phyloP scores from a whole-genome alignment of 1,284 basidiomycete genomes.

The Hymenochaete sp. region DNA sequence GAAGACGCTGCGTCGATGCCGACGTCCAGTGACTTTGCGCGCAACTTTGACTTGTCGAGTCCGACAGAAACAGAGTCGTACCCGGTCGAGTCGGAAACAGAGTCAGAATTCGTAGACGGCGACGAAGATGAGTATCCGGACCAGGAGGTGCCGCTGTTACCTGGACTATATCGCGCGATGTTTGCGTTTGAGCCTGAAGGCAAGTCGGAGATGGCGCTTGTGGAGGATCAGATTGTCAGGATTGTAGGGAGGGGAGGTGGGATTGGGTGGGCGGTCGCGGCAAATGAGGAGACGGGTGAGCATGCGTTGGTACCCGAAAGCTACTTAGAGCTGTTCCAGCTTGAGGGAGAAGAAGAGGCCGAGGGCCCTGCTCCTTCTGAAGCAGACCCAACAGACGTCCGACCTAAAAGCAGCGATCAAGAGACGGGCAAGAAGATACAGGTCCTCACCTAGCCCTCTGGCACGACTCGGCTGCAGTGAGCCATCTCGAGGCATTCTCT shows the following conservation, averaged over 20 bases:
- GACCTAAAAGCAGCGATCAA: not conserved
- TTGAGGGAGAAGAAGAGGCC: constrained; percentile 30
- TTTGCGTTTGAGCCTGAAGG: constrained; percentile 67
- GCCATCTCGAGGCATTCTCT: no score
- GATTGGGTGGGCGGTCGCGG: constrained; percentile 66
- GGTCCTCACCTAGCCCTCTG: no score
- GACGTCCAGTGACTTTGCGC: constrained; percentile 37
- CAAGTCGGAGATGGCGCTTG: constrained; percentile 64
- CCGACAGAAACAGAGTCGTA: constrained; percentile 29
- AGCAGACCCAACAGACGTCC: not conserved
- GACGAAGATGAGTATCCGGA: constrained; percentile 22
- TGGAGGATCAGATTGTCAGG: constrained; percentile 60
- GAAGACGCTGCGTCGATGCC: constrained; percentile 25
- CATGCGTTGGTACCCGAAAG: constrained; percentile 63
- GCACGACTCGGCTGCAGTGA: no score
- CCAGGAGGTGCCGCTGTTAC: constrained; percentile 38
- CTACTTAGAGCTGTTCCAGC: constrained; percentile 46
- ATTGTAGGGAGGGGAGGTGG: constrained; percentile 59
- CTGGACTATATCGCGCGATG: constrained; percentile 62
- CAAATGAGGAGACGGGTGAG: constrained; percentile 26
- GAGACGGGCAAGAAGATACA: no score
- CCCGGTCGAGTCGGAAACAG: constrained; percentile 19
- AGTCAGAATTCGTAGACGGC: constrained; percentile 28
- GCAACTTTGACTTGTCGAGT: constrained; percentile 36
- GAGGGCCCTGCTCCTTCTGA: no score